Evolutionary conservation across 2,329 filamentous ascomycete genomes (phyloP).

Genomic region (Truncatella angustata): DNA sequence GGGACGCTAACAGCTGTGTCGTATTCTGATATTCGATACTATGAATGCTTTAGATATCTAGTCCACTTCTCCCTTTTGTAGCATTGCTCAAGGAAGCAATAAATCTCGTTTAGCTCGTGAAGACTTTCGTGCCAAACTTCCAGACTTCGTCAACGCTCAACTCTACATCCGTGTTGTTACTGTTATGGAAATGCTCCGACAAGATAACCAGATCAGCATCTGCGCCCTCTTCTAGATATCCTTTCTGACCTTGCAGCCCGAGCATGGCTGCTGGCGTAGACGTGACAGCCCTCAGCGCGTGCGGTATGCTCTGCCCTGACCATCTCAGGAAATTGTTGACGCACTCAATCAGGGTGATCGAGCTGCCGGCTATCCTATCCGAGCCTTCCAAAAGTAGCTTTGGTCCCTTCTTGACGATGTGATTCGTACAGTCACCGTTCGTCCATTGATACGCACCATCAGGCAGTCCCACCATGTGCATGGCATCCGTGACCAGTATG

Average conservation of each 20-base stretch:
- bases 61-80: too few species aligned
- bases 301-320: constrained; percentile 66
- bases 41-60: too few species aligned
- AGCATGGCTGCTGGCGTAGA: constrained; percentile 76
- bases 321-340: constrained; percentile 78
- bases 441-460: constrained; percentile 87
- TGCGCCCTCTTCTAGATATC: constrained; percentile 59
- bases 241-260: constrained; percentile 65
- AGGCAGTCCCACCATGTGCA: constrained; percentile 80
- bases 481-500: constrained; percentile 88
- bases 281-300: constrained; percentile 71
- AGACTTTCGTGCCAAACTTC: constrained; percentile 69
- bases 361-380: constrained; percentile 74
- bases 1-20: too few species aligned
- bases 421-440: constrained; percentile 61
- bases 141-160: constrained; percentile 69
- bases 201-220: constrained; percentile 71
- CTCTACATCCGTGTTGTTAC: constrained; percentile 40
- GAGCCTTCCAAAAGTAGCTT: constrained; percentile 76
- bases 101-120: too few species aligned
- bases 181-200: too few species aligned
- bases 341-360: constrained; percentile 75
- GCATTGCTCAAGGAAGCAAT: too few species aligned
- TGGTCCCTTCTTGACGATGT: constrained; percentile 68
- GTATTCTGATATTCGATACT: constrained; percentile 3